A percentile compares a stretch with the other conserved stretches of the same genome.
Evolutionary conservation across 257 asterid genomes (phyloP).

Genomic region (Solanum gracilifrons): DNA sequence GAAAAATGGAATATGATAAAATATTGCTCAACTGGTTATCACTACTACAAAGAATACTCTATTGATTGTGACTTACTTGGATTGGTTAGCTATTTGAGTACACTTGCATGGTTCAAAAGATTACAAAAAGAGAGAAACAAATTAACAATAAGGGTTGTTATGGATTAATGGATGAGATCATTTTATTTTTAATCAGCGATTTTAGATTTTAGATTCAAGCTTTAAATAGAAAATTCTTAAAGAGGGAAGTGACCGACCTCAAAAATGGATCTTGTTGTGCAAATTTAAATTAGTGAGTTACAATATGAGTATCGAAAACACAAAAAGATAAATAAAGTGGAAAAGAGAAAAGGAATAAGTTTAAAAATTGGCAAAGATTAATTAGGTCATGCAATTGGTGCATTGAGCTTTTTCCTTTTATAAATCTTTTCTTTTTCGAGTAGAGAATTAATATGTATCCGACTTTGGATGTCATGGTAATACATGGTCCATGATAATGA

Average conservation of each 20-base stretch:
- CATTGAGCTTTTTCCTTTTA: not conserved
- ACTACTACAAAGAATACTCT: not conserved
- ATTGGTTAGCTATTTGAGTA: not conserved
- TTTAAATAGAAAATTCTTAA: not conserved
- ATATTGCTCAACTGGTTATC: not conserved
- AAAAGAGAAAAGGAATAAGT: not conserved
- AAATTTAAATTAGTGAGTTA: too few relatives aligned
- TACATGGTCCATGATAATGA: not conserved
- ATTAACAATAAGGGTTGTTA: not conserved
- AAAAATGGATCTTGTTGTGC: too few relatives aligned
- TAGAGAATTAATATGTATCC: not conserved
- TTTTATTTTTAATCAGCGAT: not conserved
- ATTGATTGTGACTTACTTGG: not conserved
- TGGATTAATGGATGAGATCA: not conserved
- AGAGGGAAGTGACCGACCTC: too few relatives aligned
- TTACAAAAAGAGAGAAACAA: not conserved
- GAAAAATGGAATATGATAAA: not conserved
- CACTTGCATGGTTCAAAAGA: not conserved
- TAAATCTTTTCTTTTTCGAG: not conserved
- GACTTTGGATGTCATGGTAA: not conserved
- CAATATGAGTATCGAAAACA: too few relatives aligned
- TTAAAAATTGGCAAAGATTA: not conserved
- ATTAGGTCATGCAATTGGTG: not conserved
- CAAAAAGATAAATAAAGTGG: too few relatives aligned
- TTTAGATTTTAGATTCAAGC: rapidly evolving